phyloP scores from a whole-genome alignment of 768 basidiomycete genomes.

The Roridomyces roridus region DNA sequence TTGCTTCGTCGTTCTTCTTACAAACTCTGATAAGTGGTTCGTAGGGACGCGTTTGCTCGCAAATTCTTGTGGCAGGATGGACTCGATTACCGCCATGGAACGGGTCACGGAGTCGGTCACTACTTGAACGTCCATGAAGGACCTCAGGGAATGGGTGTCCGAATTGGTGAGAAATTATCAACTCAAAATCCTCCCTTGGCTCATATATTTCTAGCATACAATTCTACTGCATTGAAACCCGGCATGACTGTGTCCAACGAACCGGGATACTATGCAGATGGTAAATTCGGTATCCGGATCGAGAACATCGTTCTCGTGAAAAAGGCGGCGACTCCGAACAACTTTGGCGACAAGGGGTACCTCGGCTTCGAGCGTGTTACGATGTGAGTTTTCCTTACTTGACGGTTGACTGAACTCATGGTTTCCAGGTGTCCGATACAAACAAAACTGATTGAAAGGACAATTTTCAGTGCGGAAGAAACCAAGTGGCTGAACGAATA shows the following conservation, averaged over 20 bases:
- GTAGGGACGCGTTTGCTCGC: constrained; percentile 82
- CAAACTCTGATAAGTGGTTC: not conserved
- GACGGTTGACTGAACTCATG: not conserved
- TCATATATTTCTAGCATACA: constrained; percentile 55
- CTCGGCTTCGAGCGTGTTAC: constrained; percentile 88
- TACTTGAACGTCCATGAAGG: constrained; percentile 89
- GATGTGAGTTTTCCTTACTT: constrained; percentile 59
- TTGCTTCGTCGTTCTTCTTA: not conserved
- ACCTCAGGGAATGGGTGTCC: constrained; percentile 68
- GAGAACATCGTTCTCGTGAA: constrained; percentile 88
- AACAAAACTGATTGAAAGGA: constrained; percentile 74
- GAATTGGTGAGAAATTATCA: constrained; percentile 44
- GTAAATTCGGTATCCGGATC: constrained; percentile 89
- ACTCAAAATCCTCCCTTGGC: too few species aligned
- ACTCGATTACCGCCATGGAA: constrained; percentile 86
- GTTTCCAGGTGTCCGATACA: constrained; percentile 80
- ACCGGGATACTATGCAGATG: constrained; percentile 93
- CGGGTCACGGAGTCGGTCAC: constrained; percentile 94
- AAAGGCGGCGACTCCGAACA: constrained; percentile 68
- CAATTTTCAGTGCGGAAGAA: constrained; percentile 69
- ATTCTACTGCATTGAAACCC: constrained; percentile 72
- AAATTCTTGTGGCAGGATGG: constrained; percentile 86
- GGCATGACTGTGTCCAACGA: constrained; percentile 96
- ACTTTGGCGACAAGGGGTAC: constrained; percentile 87
- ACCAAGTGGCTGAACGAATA: constrained; percentile 84